A percentile compares a stretch with the other conserved stretches of the same genome.
Evolutionary conservation across 179 eudicot genomes (phyloP).

Genomic region (Silene coronaria): DNA sequence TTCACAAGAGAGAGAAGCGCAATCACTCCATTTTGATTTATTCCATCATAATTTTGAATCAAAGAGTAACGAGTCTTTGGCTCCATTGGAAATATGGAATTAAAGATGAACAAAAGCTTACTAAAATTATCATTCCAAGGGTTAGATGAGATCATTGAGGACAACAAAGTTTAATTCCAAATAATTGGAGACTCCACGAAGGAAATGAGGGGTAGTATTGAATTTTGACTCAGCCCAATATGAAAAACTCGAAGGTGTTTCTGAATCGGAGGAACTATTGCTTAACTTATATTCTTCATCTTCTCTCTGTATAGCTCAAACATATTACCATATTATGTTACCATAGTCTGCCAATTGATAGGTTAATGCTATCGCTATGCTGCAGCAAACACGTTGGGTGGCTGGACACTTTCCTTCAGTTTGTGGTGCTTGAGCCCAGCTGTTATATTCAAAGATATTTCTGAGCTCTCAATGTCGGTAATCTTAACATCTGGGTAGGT

Average conservation of each 20-base stretch:
- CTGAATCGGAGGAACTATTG: not conserved
- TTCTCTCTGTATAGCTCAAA: not conserved
- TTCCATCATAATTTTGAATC: no score
- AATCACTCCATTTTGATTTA: no score
- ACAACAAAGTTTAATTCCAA: not conserved
- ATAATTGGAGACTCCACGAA: not conserved
- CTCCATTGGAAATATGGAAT: no score
- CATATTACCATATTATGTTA: no score
- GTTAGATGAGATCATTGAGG: not conserved
- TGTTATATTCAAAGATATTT: slow-evolving; percentile 69
- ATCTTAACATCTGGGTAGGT: slow-evolving; percentile 90
- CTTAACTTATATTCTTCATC: not conserved
- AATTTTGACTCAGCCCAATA: not conserved
- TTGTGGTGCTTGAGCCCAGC: slow-evolving; percentile 96
- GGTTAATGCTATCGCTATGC: slow-evolving; percentile 16
- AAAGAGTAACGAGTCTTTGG: no score
- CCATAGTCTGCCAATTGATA: not conserved
- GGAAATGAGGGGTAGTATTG: not conserved
- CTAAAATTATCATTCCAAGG: not conserved
- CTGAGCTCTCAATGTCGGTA: slow-evolving; percentile 74
- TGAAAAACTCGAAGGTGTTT: not conserved
- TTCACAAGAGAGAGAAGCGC: no score
- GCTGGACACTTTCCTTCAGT: slow-evolving; percentile 61
- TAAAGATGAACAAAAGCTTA: not conserved
- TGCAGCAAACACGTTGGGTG: slow-evolving; percentile 45